These are phyloP conservation scores for Chlamydomonas sphaeroides DNA, from an alignment of 139 green algal genomes.

Conservation along the genomic window DNA sequence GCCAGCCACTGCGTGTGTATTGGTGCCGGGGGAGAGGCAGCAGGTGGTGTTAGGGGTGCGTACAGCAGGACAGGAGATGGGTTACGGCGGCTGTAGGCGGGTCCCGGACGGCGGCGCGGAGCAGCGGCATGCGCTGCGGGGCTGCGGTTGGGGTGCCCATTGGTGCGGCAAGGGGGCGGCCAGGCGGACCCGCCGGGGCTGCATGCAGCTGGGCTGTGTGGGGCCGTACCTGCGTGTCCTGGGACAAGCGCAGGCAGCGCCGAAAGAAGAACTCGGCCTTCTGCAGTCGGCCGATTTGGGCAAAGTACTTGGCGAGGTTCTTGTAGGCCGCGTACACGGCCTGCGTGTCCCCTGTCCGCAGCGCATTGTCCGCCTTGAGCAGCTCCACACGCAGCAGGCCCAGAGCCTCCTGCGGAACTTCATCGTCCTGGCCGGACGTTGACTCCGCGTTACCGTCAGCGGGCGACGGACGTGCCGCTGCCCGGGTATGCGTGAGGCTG, in stretches of 20 bases:
- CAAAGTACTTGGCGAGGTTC: constrained; percentile 62
- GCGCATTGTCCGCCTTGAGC: constrained; percentile 48
- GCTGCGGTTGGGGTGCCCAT: too few relatives aligned
- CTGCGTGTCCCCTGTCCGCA: constrained; percentile 24
- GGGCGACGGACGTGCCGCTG: too few relatives aligned
- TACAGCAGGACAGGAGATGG: not conserved
- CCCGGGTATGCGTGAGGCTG: constrained; percentile 45
- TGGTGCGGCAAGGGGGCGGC: too few relatives aligned
- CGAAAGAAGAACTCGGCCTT: constrained; percentile 65
- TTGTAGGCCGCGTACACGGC: constrained; percentile 55
- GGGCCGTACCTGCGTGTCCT: constrained; percentile 27
- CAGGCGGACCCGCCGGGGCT: too few relatives aligned
- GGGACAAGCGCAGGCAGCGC: constrained; percentile 49
- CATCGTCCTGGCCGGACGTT: constrained; percentile 26
- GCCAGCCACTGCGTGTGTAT: constrained; percentile 42
- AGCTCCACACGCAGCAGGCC: constrained; percentile 61
- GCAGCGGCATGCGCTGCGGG: too few relatives aligned
- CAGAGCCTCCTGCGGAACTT: constrained; percentile 53
- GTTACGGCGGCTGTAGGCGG: too few relatives aligned
- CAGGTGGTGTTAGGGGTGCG: not conserved
- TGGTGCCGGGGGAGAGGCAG: not conserved
- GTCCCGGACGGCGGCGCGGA: too few relatives aligned
- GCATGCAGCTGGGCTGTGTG: too few relatives aligned
- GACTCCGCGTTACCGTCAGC: constrained; percentile 28
- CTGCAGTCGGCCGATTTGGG: constrained; percentile 49